Base-by-base conservation (phyloP, 2,329 filamentous ascomycete genomes). In the Chaetothyriales sp. region DNA sequence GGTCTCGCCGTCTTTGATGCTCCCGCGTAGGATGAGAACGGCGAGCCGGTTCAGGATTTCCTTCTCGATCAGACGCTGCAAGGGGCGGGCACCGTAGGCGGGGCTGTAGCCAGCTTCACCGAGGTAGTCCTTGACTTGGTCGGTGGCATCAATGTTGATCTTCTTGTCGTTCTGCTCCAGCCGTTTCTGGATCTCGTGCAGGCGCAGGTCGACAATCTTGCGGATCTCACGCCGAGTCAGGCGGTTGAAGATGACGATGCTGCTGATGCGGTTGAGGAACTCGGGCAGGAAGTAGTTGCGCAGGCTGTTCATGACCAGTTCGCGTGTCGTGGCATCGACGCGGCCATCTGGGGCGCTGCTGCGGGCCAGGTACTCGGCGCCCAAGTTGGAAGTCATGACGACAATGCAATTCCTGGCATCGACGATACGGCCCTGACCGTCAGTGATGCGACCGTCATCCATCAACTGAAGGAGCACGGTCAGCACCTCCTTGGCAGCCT, bases 331-430 rank as follows among this genome's bases (percentile, higher is more conserved):
- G 0, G 82, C 76, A 61, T 98, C 92, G 60, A 98, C 92, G 64
- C 76, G 82, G 62, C 90, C 90, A 61, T 94, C 86, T 49, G 83
- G 80, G 49, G 78, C 79, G 51, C 83, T 82, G 15, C 86, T 84
- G 19, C 89, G 84, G 43, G 86, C 74, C n/a, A 98, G 83, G 67
- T 83, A 94, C 67, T 97, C 92, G 29, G 92, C 92, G 59, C 92
- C 92, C 56, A 98, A 70, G 73, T 98, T 98, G 63, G 89, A 95
- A 0, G 92, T 98, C 89, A 98, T 94, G 70, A 98, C 92, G 44
- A 98, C 90, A 61, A 98, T 97, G 67, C 90, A 97, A 77, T 98
- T 98, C 71, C 84, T 88, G 55, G 90, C 92, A 63, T 98, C 92
- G 51, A 98, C 82, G 48, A 95, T 77, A 67, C 92, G 82, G 65